Evolutionary conservation across 176 grass and related monocot genomes (phyloP).

Genomic region (Zea luxurians): DNA sequence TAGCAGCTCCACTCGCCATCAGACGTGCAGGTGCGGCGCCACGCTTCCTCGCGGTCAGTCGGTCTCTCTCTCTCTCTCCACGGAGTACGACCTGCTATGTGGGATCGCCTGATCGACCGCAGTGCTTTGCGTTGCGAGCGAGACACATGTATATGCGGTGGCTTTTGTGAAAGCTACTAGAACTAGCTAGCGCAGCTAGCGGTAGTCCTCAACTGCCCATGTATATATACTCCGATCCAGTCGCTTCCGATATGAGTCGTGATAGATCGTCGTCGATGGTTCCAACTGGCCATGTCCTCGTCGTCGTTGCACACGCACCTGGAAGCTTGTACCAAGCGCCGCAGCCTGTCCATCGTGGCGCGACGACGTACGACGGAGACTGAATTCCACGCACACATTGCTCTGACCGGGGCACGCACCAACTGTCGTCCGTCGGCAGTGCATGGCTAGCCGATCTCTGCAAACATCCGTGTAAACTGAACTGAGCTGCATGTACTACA

Average conservation of each 20-base stretch:
- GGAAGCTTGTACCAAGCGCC: conserved; percentile 31
- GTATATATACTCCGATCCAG: not conserved
- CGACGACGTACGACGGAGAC: not conserved
- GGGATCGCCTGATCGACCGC: too few relatives aligned
- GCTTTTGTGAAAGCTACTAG: not conserved
- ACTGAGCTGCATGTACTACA: too few relatives aligned
- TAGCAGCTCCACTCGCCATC: too few relatives aligned
- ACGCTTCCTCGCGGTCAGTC: not conserved
- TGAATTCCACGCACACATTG: conserved; percentile 26
- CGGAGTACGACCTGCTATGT: too few relatives aligned
- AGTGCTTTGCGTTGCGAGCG: too few relatives aligned
- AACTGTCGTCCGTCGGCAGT: too few relatives aligned
- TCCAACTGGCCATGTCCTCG: not conserved
- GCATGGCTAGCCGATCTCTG: too few relatives aligned
- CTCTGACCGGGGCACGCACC: too few relatives aligned
- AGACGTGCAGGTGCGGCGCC: not conserved
- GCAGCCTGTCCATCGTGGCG: not conserved
- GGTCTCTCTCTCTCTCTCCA: too few relatives aligned
- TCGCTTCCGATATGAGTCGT: not conserved
- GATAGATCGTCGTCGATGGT: not conserved
- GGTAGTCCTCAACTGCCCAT: not conserved
- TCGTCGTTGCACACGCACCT: conserved; percentile 19
- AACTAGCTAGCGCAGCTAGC: not conserved
- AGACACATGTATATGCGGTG: not conserved
- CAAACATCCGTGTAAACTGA: too few relatives aligned